Percentiles rank a stretch among this genome's conserved stretches.
These are phyloP conservation scores for Candolleomyces efflorescens DNA, from an alignment of 768 basidiomycete genomes.

Conservation along the genomic window DNA sequence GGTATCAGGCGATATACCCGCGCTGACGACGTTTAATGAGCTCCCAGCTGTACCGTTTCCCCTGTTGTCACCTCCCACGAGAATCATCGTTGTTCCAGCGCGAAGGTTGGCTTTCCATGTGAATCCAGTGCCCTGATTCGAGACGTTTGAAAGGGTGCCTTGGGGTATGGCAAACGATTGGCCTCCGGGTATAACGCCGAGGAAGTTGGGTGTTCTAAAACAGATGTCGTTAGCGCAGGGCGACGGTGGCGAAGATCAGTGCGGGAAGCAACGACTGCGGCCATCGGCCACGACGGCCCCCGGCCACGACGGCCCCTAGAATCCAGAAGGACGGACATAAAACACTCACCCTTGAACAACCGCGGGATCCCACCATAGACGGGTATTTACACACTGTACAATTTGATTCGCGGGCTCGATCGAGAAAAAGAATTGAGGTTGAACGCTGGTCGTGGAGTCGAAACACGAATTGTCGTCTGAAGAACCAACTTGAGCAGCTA, in stretches of 20 bases:
- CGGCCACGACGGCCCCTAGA: too few relatives aligned
- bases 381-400: conserved; percentile 57
- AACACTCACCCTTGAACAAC: conserved; percentile 49
- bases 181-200: conserved; percentile 77
- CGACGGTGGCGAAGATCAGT: neutral
- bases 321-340: neutral
- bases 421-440: conserved; percentile 54
- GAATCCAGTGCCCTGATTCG: conserved; percentile 56
- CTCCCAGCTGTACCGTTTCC: conserved; percentile 72
- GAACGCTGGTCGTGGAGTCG: conserved; percentile 40
- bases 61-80: conserved; percentile 63
- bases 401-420: conserved; percentile 60
- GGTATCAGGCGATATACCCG: conserved; percentile 42
- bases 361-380: conserved; percentile 60
- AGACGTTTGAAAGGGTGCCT: conserved; percentile 39
- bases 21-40: conserved; percentile 47
- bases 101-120: conserved; percentile 62
- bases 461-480: conserved; percentile 60
- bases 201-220: conserved; percentile 54
- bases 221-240: neutral
- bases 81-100: conserved; percentile 58
- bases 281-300: too few relatives aligned
- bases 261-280: neutral
- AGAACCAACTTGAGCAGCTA: conserved; percentile 48
- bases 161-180: conserved; percentile 65